Evolutionary conservation across 495 filamentous ascomycete genomes (phyloP).

Genomic region (Annulohypoxylon bovei): DNA sequence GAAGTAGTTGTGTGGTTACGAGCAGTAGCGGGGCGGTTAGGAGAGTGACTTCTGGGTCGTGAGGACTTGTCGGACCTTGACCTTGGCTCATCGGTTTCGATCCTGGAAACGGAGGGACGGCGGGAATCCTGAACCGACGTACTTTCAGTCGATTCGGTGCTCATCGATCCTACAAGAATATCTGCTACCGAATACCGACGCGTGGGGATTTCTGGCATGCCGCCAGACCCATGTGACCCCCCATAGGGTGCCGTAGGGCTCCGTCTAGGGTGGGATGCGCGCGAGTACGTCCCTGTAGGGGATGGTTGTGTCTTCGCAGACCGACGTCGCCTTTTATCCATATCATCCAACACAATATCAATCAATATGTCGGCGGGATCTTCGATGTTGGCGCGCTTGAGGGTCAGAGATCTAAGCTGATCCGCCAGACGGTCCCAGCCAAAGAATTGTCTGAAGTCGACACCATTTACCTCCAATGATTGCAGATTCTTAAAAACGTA

Average conservation of each 20-base stretch:
- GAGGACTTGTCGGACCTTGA: slow-evolving; percentile 52
- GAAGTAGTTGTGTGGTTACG: slow-evolving; percentile 72
- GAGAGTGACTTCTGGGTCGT: slow-evolving; percentile 79
- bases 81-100: slow-evolving; percentile 52
- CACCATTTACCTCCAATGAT: slow-evolving; percentile 89
- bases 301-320: slow-evolving; percentile 87
- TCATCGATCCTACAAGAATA: slow-evolving; percentile 56
- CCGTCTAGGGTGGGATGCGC: slow-evolving; percentile 65
- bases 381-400: slow-evolving; percentile 87
- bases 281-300: slow-evolving; percentile 72
- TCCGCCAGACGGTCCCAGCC: slow-evolving; percentile 95
- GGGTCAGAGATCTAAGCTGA: slow-evolving; percentile 86
- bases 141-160: slow-evolving; percentile 53
- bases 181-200: slow-evolving; percentile 57
- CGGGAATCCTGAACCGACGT: slow-evolving; percentile 46
- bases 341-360: slow-evolving; percentile 93
- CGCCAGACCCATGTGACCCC: slow-evolving; percentile 66
- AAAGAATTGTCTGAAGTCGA: slow-evolving; percentile 96
- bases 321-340: slow-evolving; percentile 86
- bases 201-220: slow-evolving; percentile 74
- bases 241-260: slow-evolving; percentile 64
- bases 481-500: slow-evolving; percentile 96
- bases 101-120: slow-evolving; percentile 52
- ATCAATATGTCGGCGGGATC: slow-evolving; percentile 90
- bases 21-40: slow-evolving; percentile 75